Evolutionary conservation across 768 basidiomycete species (phyloP).

Genomic region (Kwoniella dendrophila): DNA sequence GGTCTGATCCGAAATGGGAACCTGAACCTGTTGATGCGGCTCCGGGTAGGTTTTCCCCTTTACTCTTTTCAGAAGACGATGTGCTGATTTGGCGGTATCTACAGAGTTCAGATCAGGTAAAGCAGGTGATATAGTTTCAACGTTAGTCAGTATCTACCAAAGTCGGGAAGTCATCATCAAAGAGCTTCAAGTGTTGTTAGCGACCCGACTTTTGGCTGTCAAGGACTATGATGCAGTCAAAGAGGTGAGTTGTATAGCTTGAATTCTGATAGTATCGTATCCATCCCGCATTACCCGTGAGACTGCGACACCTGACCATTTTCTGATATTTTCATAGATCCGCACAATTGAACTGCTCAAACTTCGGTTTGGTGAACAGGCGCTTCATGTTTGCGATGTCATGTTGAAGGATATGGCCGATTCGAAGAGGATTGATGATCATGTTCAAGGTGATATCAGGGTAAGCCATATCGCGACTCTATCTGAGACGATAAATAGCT

Average conservation of each 20-base stretch:
- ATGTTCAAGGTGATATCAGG: slow-evolving; percentile 72
- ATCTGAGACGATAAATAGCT: neutral
- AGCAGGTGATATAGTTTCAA: slow-evolving; percentile 90
- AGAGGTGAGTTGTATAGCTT: slow-evolving; percentile 61
- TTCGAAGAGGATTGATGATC: slow-evolving; percentile 84
- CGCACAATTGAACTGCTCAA: slow-evolving; percentile 92
- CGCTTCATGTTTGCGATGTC: slow-evolving; percentile 93
- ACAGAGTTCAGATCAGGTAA: slow-evolving; percentile 91
- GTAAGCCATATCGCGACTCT: slow-evolving; percentile 58
- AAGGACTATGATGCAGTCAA: slow-evolving; percentile 77
- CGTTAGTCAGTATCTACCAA: slow-evolving; percentile 95
- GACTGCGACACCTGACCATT: neutral
- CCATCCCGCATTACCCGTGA: no score
- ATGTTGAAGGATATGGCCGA: slow-evolving; percentile 98
- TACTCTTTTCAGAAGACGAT: neutral
- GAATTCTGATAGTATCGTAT: neutral
- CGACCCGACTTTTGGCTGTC: slow-evolving; percentile 78
- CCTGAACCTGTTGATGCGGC: slow-evolving; percentile 97
- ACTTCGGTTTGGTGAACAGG: slow-evolving; percentile 89
- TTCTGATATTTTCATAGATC: slow-evolving; percentile 62
- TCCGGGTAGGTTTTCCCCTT: slow-evolving; percentile 64
- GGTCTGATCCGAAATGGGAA: slow-evolving; percentile 87
- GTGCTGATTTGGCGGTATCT: neutral
- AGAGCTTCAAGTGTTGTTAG: slow-evolving; percentile 88
- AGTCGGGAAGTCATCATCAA: slow-evolving; percentile 95